phyloP scores from a whole-genome alignment of 1,139 yeast species.

The Debaryomyces subglobosus region DNA sequence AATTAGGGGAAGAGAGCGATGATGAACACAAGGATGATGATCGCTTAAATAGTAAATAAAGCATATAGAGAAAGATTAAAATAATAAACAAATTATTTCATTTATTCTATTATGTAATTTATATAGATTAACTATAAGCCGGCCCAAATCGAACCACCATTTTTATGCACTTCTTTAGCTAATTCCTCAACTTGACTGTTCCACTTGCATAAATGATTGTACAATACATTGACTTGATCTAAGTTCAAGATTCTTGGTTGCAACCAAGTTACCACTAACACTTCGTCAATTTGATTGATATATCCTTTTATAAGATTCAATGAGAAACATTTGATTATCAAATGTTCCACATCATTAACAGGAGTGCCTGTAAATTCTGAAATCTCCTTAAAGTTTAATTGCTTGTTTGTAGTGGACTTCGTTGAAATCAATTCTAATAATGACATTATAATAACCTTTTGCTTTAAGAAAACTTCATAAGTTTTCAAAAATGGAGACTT shows the following conservation, averaged over 20 bases:
- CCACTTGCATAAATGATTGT: conserved; percentile 76
- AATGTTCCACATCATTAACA: conserved; percentile 78
- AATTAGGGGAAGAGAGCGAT: conserved; percentile 39
- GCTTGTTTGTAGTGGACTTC: conserved; percentile 74
- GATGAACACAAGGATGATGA: conserved; percentile 37
- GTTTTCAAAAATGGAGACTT: conserved; percentile 63
- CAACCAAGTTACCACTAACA: conserved; percentile 86
- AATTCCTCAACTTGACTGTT: conserved; percentile 69
- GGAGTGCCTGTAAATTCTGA: conserved; percentile 70
- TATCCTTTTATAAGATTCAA: conserved; percentile 81
- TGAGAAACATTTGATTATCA: conserved; percentile 89
- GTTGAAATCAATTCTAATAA: conserved; percentile 84
- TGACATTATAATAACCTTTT: conserved; percentile 91
- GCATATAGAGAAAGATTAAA: not conserved
- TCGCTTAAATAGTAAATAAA: conserved; percentile 24
- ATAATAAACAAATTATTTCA: conserved; percentile 4
- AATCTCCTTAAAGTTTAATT: conserved; percentile 72
- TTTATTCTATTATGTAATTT: conserved; percentile 6
- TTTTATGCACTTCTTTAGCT: conserved; percentile 46
- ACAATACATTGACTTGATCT: conserved; percentile 78
- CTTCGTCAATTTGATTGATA: conserved; percentile 82
- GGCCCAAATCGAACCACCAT: conserved; percentile 47
- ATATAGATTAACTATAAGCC: conserved; percentile 21
- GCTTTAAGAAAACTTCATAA: conserved; percentile 72
- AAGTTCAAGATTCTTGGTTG: conserved; percentile 91